Evolutionary conservation across 805 yeast genomes (phyloP).

Genomic region (Grigorovia yakushimaensis): DNA sequence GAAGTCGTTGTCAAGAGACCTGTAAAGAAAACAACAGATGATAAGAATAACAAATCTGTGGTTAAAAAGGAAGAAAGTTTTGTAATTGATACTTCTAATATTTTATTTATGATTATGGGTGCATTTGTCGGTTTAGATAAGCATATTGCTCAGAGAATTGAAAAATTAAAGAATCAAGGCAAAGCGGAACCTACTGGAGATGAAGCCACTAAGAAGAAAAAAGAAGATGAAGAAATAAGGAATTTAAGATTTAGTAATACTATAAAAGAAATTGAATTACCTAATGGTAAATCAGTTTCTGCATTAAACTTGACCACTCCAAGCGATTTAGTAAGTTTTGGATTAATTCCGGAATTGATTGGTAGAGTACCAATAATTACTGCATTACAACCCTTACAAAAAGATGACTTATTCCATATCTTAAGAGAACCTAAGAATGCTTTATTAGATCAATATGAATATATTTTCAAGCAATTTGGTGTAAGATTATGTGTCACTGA

Average conservation of each 20-base stretch:
- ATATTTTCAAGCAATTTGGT: constrained; percentile 43
- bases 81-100: constrained; percentile 45
- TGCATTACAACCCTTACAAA: constrained; percentile 37
- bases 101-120: constrained; percentile 49
- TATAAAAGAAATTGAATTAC: constrained; percentile 30
- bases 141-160: constrained; percentile 34
- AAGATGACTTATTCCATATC: constrained; percentile 38
- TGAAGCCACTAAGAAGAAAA: not conserved
- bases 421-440: constrained; percentile 49
- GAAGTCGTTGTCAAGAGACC: constrained; percentile 39
- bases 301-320: constrained; percentile 41
- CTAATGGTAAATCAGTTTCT: constrained; percentile 30
- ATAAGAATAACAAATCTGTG: constrained; percentile 25
- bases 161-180: constrained; percentile 4
- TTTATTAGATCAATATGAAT: constrained; percentile 42
- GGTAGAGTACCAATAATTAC: constrained; percentile 52
- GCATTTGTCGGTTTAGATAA: constrained; percentile 52
- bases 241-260: constrained; percentile 18
- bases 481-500: constrained; percentile 41
- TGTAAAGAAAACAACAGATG: constrained; percentile 19
- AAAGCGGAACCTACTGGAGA: constrained; percentile 3
- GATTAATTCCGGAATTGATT: constrained; percentile 49
- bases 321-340: constrained; percentile 41
- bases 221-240: constrained; percentile 7
- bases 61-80: constrained; percentile 35